Conservation (phyloP, 164 flowering plant genomes). For the Piper longum region DNA sequence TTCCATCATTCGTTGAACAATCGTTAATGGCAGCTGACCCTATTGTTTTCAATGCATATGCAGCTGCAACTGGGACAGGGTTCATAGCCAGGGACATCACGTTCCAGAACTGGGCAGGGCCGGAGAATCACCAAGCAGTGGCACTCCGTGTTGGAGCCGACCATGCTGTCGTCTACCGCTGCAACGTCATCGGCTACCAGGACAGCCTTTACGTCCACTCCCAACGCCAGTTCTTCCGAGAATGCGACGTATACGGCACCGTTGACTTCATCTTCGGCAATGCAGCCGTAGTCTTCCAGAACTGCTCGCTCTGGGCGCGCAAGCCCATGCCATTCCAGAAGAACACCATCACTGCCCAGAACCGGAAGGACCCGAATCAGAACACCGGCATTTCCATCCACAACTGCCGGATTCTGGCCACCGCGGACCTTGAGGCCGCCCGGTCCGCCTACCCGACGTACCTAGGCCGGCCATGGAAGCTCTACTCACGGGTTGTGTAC, state of each 20-base stretch:
- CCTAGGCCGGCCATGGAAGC: slow-evolving; percentile 95
- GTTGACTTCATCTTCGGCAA: slow-evolving; percentile 87
- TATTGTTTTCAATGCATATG: too few species aligned
- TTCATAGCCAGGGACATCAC: slow-evolving; percentile 72
- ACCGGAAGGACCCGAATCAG: slow-evolving; percentile 84
- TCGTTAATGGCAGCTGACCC: too few species aligned
- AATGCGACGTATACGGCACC: slow-evolving; percentile 64
- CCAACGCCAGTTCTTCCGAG: slow-evolving; percentile 65
- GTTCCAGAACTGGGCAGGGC: slow-evolving; percentile 66
- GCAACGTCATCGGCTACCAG: slow-evolving; percentile 68
- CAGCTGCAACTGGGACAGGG: slow-evolving; percentile 73
- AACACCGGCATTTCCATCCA: slow-evolving; percentile 95
- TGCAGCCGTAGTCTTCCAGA: slow-evolving; percentile 71
- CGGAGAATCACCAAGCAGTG: slow-evolving; percentile 72
- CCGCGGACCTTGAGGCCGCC: slow-evolving; percentile 36
- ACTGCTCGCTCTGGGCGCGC: slow-evolving; percentile 51
- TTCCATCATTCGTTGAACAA: too few species aligned
- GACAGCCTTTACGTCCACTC: slow-evolving; percentile 79
- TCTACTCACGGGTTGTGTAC: slow-evolving; percentile 60
- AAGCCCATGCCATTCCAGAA: slow-evolving; percentile 60
- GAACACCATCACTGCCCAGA: slow-evolving; percentile 74
- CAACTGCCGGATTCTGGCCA: slow-evolving; percentile 44
- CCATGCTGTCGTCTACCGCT: slow-evolving; percentile 60
- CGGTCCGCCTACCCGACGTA: slow-evolving; percentile 45
- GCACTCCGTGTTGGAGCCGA: slow-evolving; percentile 77